These are phyloP conservation scores for Penicillium bovifimosum DNA, from an alignment of 495 filamentous ascomycete genomes.

Conservation along the genomic window DNA sequence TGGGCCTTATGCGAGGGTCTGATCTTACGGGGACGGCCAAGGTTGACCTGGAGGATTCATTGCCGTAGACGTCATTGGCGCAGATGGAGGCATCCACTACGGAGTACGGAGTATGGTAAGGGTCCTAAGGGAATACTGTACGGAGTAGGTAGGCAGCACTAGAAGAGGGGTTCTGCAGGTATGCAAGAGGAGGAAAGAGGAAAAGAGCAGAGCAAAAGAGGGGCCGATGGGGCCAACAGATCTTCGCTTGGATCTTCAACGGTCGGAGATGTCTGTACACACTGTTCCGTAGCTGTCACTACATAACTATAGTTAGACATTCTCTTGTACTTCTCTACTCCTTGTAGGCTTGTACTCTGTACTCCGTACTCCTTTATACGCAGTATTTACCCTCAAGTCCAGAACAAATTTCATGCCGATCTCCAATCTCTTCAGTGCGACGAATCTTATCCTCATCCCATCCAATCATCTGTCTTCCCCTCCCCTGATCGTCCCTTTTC, in stretches of 20 bases:
- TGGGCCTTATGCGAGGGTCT: background rate
- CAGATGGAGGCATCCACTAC: slow-evolving; percentile 1
- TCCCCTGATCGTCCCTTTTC: slow-evolving; percentile 5
- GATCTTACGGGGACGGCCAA: background rate
- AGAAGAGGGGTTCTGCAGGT: background rate
- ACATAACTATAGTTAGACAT: no score
- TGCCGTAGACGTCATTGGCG: slow-evolving; percentile 6
- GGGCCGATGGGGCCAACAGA: no score
- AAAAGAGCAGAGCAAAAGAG: background rate
- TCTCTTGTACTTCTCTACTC: no score
- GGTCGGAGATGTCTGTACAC: no score
- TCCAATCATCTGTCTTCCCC: background rate
- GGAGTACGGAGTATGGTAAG: background rate
- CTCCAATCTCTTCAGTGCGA: background rate
- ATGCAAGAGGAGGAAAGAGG: background rate
- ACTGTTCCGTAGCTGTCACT: no score
- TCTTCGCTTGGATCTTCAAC: no score
- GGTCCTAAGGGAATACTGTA: background rate
- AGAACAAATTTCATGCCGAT: background rate
- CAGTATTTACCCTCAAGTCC: no score
- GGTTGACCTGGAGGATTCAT: background rate
- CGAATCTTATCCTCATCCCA: background rate
- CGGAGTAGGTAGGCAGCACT: background rate
- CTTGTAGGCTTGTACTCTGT: no score
- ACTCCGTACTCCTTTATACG: no score